Evolutionary conservation across 2,329 filamentous ascomycete genomes (phyloP).

Genomic region (Fusarium metavorans): DNA sequence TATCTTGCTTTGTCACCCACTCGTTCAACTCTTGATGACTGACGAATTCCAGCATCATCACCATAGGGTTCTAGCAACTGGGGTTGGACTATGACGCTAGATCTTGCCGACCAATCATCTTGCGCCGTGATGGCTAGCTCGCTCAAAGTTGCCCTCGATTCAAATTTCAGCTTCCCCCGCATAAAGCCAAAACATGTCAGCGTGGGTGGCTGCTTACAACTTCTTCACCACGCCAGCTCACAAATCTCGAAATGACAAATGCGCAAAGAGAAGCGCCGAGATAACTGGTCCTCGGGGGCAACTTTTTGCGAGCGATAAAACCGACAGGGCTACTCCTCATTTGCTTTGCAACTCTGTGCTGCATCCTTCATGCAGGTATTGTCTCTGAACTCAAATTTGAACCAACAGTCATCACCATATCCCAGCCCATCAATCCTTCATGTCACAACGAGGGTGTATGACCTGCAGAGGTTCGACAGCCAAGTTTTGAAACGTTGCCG

Average conservation of each 20-base stretch:
- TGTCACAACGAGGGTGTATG: slow-evolving; percentile 22
- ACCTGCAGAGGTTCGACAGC: slow-evolving; percentile 25
- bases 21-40: neutral
- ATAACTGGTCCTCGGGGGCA: neutral
- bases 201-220: neutral
- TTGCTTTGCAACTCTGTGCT: neutral
- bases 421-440: neutral
- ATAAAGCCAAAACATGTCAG: neutral
- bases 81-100: neutral
- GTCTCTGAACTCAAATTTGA: neutral
- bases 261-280: neutral
- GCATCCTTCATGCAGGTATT: neutral
- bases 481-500: fast-evolving
- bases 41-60: neutral
- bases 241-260: neutral
- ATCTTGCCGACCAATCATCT: neutral
- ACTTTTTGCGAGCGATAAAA: slow-evolving; percentile 14
- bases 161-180: neutral
- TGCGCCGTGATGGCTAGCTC: neutral
- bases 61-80: neutral
- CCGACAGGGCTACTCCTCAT: neutral
- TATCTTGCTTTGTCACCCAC: neutral
- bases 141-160: slow-evolving; percentile 6
- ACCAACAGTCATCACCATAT: neutral
- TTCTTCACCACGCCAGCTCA: neutral